Percentiles rank a stretch among this genome's conserved stretches.
phyloP scores from a whole-genome alignment of 169 alveolate genomes.

The Neospora caninum region DNA sequence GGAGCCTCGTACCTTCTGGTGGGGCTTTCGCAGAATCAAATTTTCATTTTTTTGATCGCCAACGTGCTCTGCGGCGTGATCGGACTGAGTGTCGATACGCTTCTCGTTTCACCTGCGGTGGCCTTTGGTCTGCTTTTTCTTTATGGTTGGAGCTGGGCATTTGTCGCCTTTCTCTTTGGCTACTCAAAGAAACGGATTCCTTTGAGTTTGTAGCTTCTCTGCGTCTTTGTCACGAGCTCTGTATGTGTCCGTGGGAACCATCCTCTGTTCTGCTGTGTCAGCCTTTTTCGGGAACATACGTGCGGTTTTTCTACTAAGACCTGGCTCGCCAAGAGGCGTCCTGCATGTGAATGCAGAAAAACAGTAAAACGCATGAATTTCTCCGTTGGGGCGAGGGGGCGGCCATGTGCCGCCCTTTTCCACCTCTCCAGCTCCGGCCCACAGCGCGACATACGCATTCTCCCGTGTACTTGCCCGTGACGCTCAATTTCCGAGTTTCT shows the following conservation, averaged over 20 bases:
- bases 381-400: too few species aligned
- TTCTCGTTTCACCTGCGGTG: background rate
- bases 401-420: too few species aligned
- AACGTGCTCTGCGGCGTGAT: background rate
- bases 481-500: too few species aligned
- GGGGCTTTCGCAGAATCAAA: conserved; percentile 6
- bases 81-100: background rate
- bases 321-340: too few species aligned
- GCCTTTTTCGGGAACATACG: too few species aligned
- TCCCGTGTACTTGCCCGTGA: too few species aligned
- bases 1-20: background rate
- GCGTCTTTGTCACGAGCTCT: background rate
- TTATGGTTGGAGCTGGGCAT: background rate
- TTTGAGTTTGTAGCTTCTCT: background rate
- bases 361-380: too few species aligned
- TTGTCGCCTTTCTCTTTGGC: background rate
- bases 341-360: too few species aligned
- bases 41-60: conserved; percentile 3
- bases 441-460: too few species aligned
- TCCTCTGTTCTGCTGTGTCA: too few species aligned
- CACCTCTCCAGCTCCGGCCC: too few species aligned
- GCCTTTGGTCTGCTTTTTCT: background rate
- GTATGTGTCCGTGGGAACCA: background rate
- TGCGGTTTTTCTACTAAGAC: too few species aligned
- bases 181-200: background rate